Evolutionary conservation across 768 basidiomycete species (phyloP), one percentile per base, ranked within the genome.

Genomic region (Boletus reticulatus): DNA sequence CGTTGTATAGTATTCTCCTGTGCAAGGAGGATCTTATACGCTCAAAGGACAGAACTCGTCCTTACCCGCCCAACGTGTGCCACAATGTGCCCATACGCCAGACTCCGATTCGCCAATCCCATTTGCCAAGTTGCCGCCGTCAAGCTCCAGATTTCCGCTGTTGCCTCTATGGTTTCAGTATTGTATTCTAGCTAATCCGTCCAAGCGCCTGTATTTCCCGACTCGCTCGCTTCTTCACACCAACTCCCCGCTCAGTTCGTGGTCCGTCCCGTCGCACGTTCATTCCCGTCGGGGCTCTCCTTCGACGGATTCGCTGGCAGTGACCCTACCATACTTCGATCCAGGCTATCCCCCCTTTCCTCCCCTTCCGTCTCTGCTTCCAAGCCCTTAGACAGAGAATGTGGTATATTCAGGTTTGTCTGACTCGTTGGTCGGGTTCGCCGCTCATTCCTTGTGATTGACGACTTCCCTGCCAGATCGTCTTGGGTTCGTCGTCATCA

Each of bases 311-410:
- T 63, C 85, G 90, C 63, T 92, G 89, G 89, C 89, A 91, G n/a
- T n/a, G n/a, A 74, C 89, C 89, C 62, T 92, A 91, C 71, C 73
- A 76, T 60, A 68, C 83, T 50, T 69, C 78, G 51, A 67, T 73
- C 51, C 72, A 72, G 43, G 67, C 75, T 53, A 64, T 79, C 43
- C 57, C 70, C 45, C 68, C 68, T 7, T 80, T 88, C n/a, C 88
- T n/a, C n/a, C n/a, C n/a, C n/a, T n/a, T n/a, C n/a, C 88, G 0
- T 91, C 87, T 0, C 89, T 90, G 0, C 80, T 96, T 29, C 79
- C 24, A 24, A 24, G 24, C 24, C 24, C 24, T 4, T 24, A 24
- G 24, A 4, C 24, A 24, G 4, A 0, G 3, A 24, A 24, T 4
- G 4, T 24, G 24, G 24, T 4, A n/a, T 24, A 24, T 24, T 24